A percentile compares a stretch with the other conserved stretches of the same genome.
These are phyloP conservation scores for Aspergillus sp. DNA, from an alignment of 2,329 filamentous ascomycete species.

Conservation along the genomic window DNA sequence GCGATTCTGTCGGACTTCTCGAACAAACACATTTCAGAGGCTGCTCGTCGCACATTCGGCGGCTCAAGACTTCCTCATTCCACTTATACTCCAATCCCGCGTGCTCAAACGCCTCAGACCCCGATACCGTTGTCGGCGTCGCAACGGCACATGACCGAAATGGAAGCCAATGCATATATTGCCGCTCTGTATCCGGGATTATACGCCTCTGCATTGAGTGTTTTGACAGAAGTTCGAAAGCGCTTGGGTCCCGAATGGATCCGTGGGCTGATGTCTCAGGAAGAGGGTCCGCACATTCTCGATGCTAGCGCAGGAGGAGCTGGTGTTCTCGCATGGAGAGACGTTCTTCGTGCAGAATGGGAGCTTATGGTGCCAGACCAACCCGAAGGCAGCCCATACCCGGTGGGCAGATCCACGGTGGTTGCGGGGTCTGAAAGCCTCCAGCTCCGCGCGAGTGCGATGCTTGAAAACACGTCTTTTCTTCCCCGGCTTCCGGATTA, in stretches of 20 bases:
- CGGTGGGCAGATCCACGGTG: constrained; percentile 72
- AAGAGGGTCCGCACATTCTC: constrained; percentile 57
- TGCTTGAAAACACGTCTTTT: constrained; percentile 88
- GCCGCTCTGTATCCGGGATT: constrained; percentile 61
- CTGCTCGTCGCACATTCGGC: constrained; percentile 73
- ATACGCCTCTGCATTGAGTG: constrained; percentile 58
- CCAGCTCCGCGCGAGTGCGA: constrained; percentile 69
- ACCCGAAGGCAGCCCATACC: constrained; percentile 40
- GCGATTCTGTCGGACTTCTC: constrained; percentile 67
- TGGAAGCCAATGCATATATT: constrained; percentile 61
- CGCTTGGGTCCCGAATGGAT: constrained; percentile 61
- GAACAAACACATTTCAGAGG: constrained; percentile 70
- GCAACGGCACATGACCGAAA: constrained; percentile 58
- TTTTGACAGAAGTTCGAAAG: constrained; percentile 60
- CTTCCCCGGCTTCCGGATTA: constrained; percentile 89
- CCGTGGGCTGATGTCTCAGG: constrained; percentile 54
- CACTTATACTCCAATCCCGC: constrained; percentile 63
- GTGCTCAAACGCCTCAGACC: constrained; percentile 52
- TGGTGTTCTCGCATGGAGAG: constrained; percentile 62
- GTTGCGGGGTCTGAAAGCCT: constrained; percentile 74
- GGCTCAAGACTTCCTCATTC: constrained; percentile 75
- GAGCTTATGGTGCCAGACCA: constrained; percentile 58
- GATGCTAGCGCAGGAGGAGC: constrained; percentile 64
- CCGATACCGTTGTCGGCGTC: constrained; percentile 58
- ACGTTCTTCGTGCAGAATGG: constrained; percentile 80